A percentile compares a stretch with the other conserved stretches of the same genome.
These are phyloP conservation scores for Clavispora vitiphila DNA, from an alignment of 805 yeast genomes.

Conservation along the genomic window DNA sequence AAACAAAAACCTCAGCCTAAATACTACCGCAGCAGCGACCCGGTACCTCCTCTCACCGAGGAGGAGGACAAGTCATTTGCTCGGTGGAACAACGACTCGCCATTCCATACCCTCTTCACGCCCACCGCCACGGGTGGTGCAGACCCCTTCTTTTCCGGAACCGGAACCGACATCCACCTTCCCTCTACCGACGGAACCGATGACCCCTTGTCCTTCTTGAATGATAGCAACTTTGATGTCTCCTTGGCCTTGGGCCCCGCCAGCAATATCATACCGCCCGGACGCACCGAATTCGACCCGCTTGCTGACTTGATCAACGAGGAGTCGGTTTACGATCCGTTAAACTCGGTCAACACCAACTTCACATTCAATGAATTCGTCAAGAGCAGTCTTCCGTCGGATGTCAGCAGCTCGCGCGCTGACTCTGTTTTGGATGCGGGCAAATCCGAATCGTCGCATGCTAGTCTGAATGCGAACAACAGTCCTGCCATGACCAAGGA, in stretches of 20 bases:
- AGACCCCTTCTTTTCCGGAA: conserved; percentile 16
- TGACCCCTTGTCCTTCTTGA: conserved; percentile 46
- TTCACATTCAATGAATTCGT: conserved; percentile 37
- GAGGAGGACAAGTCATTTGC: conserved; percentile 2
- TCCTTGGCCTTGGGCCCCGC: conserved; percentile 43
- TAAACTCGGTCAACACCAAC: conserved; percentile 23
- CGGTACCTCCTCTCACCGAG: conserved; percentile 5
- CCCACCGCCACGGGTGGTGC: conserved; percentile 13
- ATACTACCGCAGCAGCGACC: conserved; percentile 16
- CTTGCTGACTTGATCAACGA: conserved; percentile 45
- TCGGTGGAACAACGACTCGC: conserved; percentile 7
- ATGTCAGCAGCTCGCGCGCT: conserved; percentile 10
- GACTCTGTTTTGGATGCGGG: conserved; percentile 11
- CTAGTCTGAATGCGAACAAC: conserved; percentile 11
- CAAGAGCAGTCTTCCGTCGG: conserved; percentile 27
- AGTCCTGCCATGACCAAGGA: conserved; percentile 19
- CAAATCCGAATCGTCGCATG: conserved; percentile 11
- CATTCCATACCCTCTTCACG: conserved; percentile 11
- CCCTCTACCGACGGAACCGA: conserved; percentile 6
- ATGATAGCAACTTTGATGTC: conserved; percentile 49
- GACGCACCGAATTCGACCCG: conserved; percentile 28
- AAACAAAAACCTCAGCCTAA: conserved; percentile 63
- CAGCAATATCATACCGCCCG: conserved; percentile 11
- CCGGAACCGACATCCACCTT: conserved; percentile 5
- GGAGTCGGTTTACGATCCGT: conserved; percentile 54